Percentiles rank a stretch among this genome's conserved stretches.
phyloP scores from a whole-genome alignment of 1,284 basidiomycete genomes.

The Cryptococcus amylolentus region DNA sequence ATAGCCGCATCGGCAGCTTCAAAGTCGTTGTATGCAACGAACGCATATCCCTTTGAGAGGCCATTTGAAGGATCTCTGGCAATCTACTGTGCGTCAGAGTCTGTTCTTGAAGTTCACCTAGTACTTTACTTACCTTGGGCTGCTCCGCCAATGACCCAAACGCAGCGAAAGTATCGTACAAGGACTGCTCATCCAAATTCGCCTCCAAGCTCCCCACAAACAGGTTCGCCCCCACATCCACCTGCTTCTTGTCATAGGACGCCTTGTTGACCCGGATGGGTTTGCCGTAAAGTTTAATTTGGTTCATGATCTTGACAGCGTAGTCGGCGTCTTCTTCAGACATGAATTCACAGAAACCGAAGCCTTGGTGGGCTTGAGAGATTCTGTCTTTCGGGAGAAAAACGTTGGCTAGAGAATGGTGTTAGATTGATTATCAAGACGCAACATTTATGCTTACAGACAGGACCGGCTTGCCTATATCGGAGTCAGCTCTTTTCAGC shows the following conservation, averaged over 20 bases:
- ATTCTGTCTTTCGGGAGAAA: constrained; percentile 99
- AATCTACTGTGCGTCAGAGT: constrained; percentile 54
- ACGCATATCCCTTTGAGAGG: constrained; percentile 91
- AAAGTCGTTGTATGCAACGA: constrained; percentile 95
- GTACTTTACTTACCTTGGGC: constrained; percentile 71
- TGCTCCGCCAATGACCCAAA: constrained; percentile 92
- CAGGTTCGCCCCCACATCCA: constrained; percentile 95
- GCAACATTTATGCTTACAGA: constrained; percentile 60
- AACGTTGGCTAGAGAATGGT: constrained; percentile 69
- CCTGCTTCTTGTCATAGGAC: constrained; percentile 93
- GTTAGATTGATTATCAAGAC: constrained; percentile 7
- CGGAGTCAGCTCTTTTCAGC: constrained; percentile 9
- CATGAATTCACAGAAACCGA: constrained; percentile 98
- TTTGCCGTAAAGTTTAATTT: constrained; percentile 98
- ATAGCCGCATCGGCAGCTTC: constrained; percentile 94
- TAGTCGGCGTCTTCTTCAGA: constrained; percentile 98
- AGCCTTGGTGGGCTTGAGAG: constrained; percentile 96
- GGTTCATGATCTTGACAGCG: constrained; percentile 99
- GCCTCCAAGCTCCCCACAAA: constrained; percentile 95
- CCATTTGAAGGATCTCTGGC: constrained; percentile 82
- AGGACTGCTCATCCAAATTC: constrained; percentile 83
- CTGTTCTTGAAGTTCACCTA: background rate
- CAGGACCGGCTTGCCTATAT: constrained; percentile 81
- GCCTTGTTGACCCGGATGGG: constrained; percentile 98
- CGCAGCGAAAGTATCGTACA: constrained; percentile 92